These are phyloP conservation scores for Globisporangium viniferum DNA, from an alignment of 352 stramenopile species.

Conservation along the genomic window DNA sequence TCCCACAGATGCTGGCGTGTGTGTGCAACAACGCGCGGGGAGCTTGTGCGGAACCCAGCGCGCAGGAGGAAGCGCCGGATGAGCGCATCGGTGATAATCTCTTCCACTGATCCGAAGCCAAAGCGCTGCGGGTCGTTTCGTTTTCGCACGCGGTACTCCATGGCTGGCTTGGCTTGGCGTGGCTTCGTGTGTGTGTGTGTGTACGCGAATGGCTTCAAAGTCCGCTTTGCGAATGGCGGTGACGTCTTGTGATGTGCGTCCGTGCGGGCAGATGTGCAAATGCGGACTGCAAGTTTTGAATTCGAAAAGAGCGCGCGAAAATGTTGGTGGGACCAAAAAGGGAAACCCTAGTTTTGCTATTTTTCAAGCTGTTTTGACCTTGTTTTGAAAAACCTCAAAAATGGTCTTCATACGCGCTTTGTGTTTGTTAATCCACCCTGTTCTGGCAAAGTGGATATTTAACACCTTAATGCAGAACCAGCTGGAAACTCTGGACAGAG, in stretches of 20 bases:
- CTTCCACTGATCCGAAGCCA: conserved; percentile 9
- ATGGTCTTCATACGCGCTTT: background rate
- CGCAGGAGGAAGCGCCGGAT: conserved; percentile 72
- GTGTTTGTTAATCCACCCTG: background rate
- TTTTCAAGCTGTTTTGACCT: background rate
- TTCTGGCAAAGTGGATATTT: background rate
- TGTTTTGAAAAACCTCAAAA: background rate
- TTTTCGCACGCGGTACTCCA: conserved; percentile 54
- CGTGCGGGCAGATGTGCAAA: background rate
- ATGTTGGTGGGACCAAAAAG: conserved; percentile 3
- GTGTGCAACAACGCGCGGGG: conserved; percentile 26
- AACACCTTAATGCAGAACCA: background rate
- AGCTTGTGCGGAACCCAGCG: conserved; percentile 59
- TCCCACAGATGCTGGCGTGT: conserved; percentile 46
- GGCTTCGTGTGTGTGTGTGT: background rate
- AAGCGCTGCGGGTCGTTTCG: conserved; percentile 18
- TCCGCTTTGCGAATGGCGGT: background rate
- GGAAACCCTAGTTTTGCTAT: conserved; percentile 16
- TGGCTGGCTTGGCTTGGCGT: background rate
- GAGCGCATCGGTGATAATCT: conserved; percentile 37
- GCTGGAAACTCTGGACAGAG: background rate
- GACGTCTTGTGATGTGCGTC: background rate
- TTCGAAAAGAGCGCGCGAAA: conserved; percentile 19
- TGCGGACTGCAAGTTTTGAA: conserved; percentile 20
- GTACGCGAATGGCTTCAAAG: background rate